Percentiles rank a stretch among this genome's conserved stretches.
phyloP scores from a whole-genome alignment of 139 green algal species.

The Pseudopediastrum boryanum region DNA sequence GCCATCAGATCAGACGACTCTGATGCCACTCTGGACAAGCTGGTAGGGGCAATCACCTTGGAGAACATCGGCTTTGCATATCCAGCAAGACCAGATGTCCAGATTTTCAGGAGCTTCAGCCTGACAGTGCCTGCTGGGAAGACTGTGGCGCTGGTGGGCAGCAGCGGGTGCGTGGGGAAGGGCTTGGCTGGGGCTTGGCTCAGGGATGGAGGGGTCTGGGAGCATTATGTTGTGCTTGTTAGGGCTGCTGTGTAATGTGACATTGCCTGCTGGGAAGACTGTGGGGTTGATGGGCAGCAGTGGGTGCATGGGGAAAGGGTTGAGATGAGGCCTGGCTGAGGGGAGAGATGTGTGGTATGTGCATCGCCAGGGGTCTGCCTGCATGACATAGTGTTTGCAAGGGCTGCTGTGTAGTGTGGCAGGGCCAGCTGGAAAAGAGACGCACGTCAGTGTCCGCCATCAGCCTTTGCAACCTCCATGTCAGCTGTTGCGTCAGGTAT shows the following conservation, averaged over 20 bases:
- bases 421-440: slow-evolving; percentile 62
- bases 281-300: slow-evolving; percentile 89
- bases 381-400: too few relatives aligned
- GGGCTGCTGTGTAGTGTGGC: too few relatives aligned
- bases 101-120: slow-evolving; percentile 5
- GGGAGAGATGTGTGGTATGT: too few relatives aligned
- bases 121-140: slow-evolving; percentile 57
- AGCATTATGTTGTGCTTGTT: too few relatives aligned
- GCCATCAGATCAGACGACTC: slow-evolving; percentile 57
- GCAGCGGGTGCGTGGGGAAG: slow-evolving; percentile 87
- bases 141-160: slow-evolving; percentile 90
- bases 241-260: too few relatives aligned
- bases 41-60: background rate
- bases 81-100: slow-evolving; percentile 25
- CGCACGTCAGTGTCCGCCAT: too few relatives aligned
- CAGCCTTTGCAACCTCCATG: too few relatives aligned
- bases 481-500: too few relatives aligned
- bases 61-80: slow-evolving; percentile 8
- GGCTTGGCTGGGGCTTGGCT: background rate
- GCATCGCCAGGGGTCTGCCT: too few relatives aligned
- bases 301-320: slow-evolving; percentile 84
- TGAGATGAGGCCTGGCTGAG: background rate
- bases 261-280: slow-evolving; percentile 66
- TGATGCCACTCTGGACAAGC: too few relatives aligned
- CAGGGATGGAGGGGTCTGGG: background rate